Conservation (phyloP, 805 yeast species). For the Blastobotrys attinorum region DNA sequence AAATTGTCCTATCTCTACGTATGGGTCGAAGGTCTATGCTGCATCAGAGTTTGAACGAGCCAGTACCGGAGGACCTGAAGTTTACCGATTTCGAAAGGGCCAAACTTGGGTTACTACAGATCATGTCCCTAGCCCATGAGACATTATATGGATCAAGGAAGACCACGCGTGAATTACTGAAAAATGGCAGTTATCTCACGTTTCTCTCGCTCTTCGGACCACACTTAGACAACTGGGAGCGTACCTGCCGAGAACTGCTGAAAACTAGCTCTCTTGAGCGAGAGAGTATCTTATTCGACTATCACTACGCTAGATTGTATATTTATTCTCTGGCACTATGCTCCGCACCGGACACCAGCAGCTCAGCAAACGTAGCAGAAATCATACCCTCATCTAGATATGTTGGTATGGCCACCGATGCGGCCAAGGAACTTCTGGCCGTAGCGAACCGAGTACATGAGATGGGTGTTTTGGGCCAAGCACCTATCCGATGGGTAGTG, state of each 20-base stretch:
- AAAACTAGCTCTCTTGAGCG: slow-evolving; percentile 41
- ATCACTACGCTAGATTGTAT: slow-evolving; percentile 74
- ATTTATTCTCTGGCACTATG: slow-evolving; percentile 72
- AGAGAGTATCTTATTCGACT: slow-evolving; percentile 74
- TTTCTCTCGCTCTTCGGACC: slow-evolving; percentile 69
- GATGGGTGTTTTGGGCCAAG: slow-evolving; percentile 54
- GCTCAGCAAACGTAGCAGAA: slow-evolving; percentile 52
- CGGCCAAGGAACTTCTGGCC: slow-evolving; percentile 72
- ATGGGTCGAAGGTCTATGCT: slow-evolving; percentile 73
- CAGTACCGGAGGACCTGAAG: slow-evolving; percentile 34
- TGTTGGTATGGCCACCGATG: slow-evolving; percentile 70
- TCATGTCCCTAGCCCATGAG: slow-evolving; percentile 76
- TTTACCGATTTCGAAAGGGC: slow-evolving; percentile 66
- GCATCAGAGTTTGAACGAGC: slow-evolving; percentile 52
- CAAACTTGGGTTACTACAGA: slow-evolving; percentile 67
- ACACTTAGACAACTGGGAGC: slow-evolving; percentile 69
- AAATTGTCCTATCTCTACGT: slow-evolving; percentile 74
- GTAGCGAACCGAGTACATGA: slow-evolving; percentile 62
- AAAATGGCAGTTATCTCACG: slow-evolving; percentile 43
- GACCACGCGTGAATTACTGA: slow-evolving; percentile 28
- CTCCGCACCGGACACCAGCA: slow-evolving; percentile 24
- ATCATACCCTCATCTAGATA: slow-evolving; percentile 60
- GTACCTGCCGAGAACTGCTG: slow-evolving; percentile 49
- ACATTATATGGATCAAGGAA: slow-evolving; percentile 53
- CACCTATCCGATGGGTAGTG: slow-evolving; percentile 92